These are phyloP conservation scores for Colletotrichum sojae DNA, from an alignment of 2,329 filamentous ascomycete species.

Conservation along the genomic window DNA sequence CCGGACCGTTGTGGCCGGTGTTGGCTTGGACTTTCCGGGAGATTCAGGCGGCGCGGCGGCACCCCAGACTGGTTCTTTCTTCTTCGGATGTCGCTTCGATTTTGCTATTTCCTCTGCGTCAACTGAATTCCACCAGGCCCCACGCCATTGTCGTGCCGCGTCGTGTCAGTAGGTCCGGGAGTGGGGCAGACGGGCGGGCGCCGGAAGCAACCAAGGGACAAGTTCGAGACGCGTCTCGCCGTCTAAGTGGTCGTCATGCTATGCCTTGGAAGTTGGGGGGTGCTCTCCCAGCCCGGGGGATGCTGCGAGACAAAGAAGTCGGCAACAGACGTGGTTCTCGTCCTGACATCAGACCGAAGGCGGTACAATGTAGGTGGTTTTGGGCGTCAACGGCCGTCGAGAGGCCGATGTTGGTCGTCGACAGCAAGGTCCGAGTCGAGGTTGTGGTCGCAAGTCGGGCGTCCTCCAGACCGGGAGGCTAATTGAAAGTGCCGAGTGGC, in stretches of 20 bases:
- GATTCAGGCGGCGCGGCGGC: slow-evolving; percentile 6
- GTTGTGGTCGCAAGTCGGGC: slow-evolving; percentile 1
- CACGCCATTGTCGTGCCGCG: slow-evolving; percentile 19
- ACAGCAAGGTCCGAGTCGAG: background rate
- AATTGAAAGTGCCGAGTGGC: slow-evolving; percentile 6
- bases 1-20: slow-evolving; percentile 13
- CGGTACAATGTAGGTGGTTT: background rate
- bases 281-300: slow-evolving; percentile 13
- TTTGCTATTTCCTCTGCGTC: slow-evolving; percentile 28
- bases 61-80: slow-evolving; percentile 22
- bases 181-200: slow-evolving; percentile 32
- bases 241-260: slow-evolving; percentile 28
- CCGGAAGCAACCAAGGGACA: slow-evolving; percentile 31
- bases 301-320: slow-evolving; percentile 26
- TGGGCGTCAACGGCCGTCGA: background rate
- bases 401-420: background rate
- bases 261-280: slow-evolving; percentile 21
- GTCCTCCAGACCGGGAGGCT: background rate
- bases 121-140: slow-evolving; percentile 17
- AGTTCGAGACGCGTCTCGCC: slow-evolving; percentile 41
- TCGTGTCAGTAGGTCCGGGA: slow-evolving; percentile 11
- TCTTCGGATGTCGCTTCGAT: slow-evolving; percentile 15
- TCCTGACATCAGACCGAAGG: background rate
- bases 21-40: slow-evolving; percentile 2
- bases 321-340: slow-evolving; percentile 5